phyloP scores from a whole-genome alignment of 2,329 filamentous ascomycete species.

The Alternaria angustiovoidea region DNA sequence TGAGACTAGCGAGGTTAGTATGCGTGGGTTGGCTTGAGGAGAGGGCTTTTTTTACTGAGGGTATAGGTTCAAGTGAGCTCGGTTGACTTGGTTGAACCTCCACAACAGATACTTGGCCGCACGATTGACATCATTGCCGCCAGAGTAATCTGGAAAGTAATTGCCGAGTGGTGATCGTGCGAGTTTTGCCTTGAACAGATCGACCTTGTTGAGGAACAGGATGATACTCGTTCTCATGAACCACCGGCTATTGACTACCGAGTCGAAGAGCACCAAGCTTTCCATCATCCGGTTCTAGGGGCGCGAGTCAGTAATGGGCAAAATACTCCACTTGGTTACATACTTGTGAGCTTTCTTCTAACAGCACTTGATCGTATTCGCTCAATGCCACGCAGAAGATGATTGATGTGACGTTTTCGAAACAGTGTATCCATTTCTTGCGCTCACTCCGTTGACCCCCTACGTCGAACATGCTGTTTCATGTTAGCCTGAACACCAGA shows the following conservation, averaged over 20 bases:
- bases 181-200: constrained; percentile 96
- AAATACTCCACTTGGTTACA: constrained; percentile 37
- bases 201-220: constrained; percentile 97
- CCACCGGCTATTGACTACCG: constrained; percentile 98
- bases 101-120: constrained; percentile 97
- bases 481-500: constrained; percentile 37
- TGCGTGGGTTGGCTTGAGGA: constrained; percentile 13
- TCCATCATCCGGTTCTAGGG: constrained; percentile 98
- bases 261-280: constrained; percentile 93
- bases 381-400: constrained; percentile 98
- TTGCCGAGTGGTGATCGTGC: constrained; percentile 87
- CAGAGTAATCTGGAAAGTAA: constrained; percentile 98
- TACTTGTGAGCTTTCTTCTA: constrained; percentile 98
- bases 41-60: constrained; percentile 70
- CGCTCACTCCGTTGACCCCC: constrained; percentile 95
- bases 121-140: constrained; percentile 96
- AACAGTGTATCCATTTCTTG: constrained; percentile 99
- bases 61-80: constrained; percentile 94
- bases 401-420: constrained; percentile 99
- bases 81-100: constrained; percentile 98
- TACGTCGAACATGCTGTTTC: constrained; percentile 94
- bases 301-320: constrained; percentile 33
- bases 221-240: constrained; percentile 99
- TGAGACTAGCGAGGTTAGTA: constrained; percentile 70
- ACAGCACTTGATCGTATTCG: constrained; percentile 96